Base-by-base conservation (phyloP, 2,329 filamentous ascomycete genomes). In the Leptoxyphium fumago region DNA sequence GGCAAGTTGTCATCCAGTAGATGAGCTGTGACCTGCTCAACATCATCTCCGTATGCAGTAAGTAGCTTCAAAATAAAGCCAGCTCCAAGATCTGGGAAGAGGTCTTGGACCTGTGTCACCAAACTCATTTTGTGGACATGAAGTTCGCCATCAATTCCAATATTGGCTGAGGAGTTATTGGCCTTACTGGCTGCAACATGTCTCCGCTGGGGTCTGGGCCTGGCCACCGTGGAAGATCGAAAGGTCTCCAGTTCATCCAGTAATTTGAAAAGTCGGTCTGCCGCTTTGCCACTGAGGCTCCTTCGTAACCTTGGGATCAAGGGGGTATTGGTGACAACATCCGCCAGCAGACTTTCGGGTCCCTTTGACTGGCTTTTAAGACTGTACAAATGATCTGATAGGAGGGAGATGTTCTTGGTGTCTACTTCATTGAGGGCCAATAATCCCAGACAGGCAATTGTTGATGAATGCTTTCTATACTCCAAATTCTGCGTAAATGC, bases 71-170 rank as follows among this genome's bases (percentile, higher is more conserved):
- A 72, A 13, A 96, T 69, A 57, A 94, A 96, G 0, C 74, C 84
- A 3, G 84, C 80, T 5, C 88, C 87, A 9, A 96, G 69, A 49
- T 94, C 78, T 0, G 89, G 86, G 56, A 96, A 95, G 0, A 96
- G 70, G 57, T 98, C 89, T 58, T 94, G 87, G n/a, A 98, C 73
- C 60, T 93, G 85, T 0, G 82, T 82, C 42, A 96, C 78, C 41
- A 89, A 76, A 53, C 82, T 88, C 76, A 93, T 82, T 38, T 73
- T 79, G 61, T 94, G 86, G 17, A 89, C 67, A 55, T 91, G 84
- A 29, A 88, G 67, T 38, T 72, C 68, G 8, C 62, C 64, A 13
- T 13, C 15, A 9, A 36, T 36, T 41, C 65, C 55, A 17, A 62
- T 53, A 10, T 42, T 32, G 14, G 52, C 63, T 17, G 44, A 45